Conservation (phyloP, 352 stramenopile genomes). For the Globisporangium takayamanum region DNA sequence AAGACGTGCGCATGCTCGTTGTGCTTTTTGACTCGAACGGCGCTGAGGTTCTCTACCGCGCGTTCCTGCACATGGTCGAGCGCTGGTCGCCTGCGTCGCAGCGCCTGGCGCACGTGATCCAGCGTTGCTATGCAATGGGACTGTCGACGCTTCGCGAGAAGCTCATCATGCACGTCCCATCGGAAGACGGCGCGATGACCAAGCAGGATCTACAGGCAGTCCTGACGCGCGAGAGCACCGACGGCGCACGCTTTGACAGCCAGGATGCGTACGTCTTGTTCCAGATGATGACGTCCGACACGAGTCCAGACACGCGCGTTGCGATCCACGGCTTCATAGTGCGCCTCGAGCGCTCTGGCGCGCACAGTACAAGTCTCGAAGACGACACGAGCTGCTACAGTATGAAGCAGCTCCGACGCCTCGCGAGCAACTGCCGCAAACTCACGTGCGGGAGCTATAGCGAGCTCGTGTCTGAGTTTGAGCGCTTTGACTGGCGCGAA, state of each 20-base stretch:
- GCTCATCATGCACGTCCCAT: slow-evolving; percentile 26
- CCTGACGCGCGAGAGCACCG: slow-evolving; percentile 25
- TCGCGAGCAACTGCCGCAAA: slow-evolving; percentile 48
- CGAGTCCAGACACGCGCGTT: slow-evolving; percentile 13
- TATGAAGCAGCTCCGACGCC: slow-evolving; percentile 31
- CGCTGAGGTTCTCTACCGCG: slow-evolving; percentile 40
- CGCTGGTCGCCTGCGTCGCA: slow-evolving; percentile 18
- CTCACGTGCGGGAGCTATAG: slow-evolving; percentile 27
- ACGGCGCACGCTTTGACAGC: slow-evolving; percentile 26
- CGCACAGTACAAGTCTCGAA: slow-evolving; percentile 3
- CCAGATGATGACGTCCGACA: slow-evolving; percentile 18
- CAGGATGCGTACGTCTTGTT: slow-evolving; percentile 33
- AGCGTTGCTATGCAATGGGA: slow-evolving; percentile 32
- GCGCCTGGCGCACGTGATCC: slow-evolving; percentile 19
- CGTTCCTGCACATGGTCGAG: slow-evolving; percentile 31
- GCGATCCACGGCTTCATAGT: slow-evolving; percentile 30
- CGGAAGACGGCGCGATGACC: slow-evolving; percentile 31
- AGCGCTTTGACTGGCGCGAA: slow-evolving; percentile 62
- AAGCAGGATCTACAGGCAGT: slow-evolving; percentile 34
- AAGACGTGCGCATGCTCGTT: slow-evolving; percentile 40
- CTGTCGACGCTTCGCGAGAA: slow-evolving; percentile 32
- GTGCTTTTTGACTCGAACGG: slow-evolving; percentile 46
- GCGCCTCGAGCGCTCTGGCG: slow-evolving; percentile 25
- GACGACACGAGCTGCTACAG: slow-evolving; percentile 31
- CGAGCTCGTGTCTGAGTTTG: slow-evolving; percentile 40